Conservation (phyloP, 495 filamentous ascomycete species). For the Massariosphaeria phaeospora region DNA sequence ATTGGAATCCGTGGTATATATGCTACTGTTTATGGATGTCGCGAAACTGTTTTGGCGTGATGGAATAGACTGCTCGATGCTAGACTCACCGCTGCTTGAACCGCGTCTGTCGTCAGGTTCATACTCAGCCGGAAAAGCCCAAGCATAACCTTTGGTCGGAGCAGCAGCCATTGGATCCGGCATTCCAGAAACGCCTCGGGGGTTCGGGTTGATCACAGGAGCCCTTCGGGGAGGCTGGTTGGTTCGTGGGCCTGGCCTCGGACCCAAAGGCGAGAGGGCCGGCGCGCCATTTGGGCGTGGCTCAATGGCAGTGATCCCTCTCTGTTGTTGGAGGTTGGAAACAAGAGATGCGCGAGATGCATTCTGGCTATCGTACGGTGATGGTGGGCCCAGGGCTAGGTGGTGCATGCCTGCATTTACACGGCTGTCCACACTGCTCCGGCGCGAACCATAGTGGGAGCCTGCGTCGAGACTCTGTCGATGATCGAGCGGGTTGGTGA, state of each 20-base stretch:
- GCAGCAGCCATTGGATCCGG: constrained; percentile 43
- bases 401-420: constrained; percentile 40
- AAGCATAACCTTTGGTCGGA: constrained; percentile 43
- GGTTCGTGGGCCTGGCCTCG: constrained; percentile 17
- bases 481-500: constrained; percentile 40
- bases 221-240: constrained; percentile 37
- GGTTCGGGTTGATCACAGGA: constrained; percentile 40
- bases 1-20: constrained; percentile 39
- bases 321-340: constrained; percentile 40
- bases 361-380: constrained; percentile 44
- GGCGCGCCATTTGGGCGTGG: constrained; percentile 36
- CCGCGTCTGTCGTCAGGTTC: constrained; percentile 37
- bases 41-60: constrained; percentile 42
- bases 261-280: constrained; percentile 39
- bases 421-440: constrained; percentile 45
- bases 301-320: constrained; percentile 33
- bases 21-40: constrained; percentile 41
- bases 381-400: constrained; percentile 38
- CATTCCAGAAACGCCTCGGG: constrained; percentile 37
- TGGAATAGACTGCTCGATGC: constrained; percentile 28
- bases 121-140: constrained; percentile 42
- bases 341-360: constrained; percentile 41
- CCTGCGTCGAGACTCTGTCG: constrained; percentile 35
- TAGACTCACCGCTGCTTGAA: constrained; percentile 40
- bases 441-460: constrained; percentile 39